phyloP scores from a whole-genome alignment of 148 eudicot species.

The Rheum nobile region DNA sequence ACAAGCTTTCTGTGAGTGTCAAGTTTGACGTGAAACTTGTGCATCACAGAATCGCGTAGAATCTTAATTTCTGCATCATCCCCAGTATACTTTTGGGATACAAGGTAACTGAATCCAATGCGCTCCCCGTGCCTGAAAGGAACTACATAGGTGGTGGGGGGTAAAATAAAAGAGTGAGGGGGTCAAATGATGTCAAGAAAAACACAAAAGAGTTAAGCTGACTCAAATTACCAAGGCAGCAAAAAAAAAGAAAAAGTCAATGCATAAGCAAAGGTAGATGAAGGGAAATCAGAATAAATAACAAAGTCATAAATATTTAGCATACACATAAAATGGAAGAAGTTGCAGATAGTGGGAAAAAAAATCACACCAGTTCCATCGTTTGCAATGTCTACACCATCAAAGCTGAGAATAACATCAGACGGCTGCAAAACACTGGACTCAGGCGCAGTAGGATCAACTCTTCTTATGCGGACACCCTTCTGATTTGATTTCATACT shows the following conservation, averaged over 20 bases:
- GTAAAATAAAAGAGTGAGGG: neutral
- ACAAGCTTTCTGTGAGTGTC: slow-evolving; percentile 30
- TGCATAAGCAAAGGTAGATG: neutral
- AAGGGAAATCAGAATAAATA: neutral
- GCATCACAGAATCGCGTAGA: slow-evolving; percentile 28
- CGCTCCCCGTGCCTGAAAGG: slow-evolving; percentile 48
- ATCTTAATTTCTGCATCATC: slow-evolving; percentile 30
- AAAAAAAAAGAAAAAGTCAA: too few species aligned
- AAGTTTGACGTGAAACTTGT: slow-evolving; percentile 29
- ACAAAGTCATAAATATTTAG: too few species aligned
- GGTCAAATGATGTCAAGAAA: neutral
- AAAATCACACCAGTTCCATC: slow-evolving; percentile 33
- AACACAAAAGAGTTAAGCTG: neutral
- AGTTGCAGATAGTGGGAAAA: neutral
- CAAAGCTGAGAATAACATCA: slow-evolving; percentile 41
- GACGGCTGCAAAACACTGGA: slow-evolving; percentile 28
- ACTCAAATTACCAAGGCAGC: neutral
- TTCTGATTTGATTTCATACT: slow-evolving; percentile 32
- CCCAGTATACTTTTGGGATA: slow-evolving; percentile 33
- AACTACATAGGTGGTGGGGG: slow-evolving; percentile 9
- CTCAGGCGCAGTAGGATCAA: slow-evolving; percentile 40
- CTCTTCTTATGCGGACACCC: slow-evolving; percentile 32
- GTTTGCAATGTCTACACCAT: slow-evolving; percentile 31
- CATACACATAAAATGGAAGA: neutral
- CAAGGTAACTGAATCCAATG: slow-evolving; percentile 36